These are phyloP conservation scores for Urtica urens DNA, from an alignment of 306 rosid genomes.

Conservation along the genomic window DNA sequence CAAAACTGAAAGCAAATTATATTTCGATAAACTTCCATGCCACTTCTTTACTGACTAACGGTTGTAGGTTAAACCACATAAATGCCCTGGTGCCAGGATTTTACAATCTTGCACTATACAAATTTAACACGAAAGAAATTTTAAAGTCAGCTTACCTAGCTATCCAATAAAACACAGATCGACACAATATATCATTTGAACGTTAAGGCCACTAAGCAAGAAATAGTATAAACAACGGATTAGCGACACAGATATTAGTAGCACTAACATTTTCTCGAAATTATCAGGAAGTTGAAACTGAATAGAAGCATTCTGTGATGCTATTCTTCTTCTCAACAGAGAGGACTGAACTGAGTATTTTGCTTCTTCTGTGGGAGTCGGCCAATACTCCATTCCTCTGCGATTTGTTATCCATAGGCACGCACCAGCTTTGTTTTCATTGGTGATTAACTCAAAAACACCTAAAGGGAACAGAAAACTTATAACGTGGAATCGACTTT, in stretches of 20 bases:
- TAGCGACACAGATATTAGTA: background rate
- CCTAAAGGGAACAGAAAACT: constrained; percentile 25
- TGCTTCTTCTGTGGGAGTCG: constrained; percentile 56
- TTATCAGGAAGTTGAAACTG: constrained; percentile 48
- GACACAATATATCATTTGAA: too few relatives aligned
- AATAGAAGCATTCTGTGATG: constrained; percentile 32
- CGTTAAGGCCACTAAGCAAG: too few relatives aligned
- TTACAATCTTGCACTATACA: too few relatives aligned
- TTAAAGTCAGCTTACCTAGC: too few relatives aligned
- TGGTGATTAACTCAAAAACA: constrained; percentile 71
- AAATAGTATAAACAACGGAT: too few relatives aligned
- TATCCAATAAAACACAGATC: too few relatives aligned
- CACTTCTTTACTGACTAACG: too few relatives aligned
- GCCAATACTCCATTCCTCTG: constrained; percentile 92
- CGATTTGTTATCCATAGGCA: constrained; percentile 95
- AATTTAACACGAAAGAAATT: too few relatives aligned
- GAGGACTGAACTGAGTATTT: constrained; percentile 36
- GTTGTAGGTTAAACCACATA: too few relatives aligned
- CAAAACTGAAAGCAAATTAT: too few relatives aligned
- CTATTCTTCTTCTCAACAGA: constrained; percentile 22
- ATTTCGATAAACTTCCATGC: too few relatives aligned
- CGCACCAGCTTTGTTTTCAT: constrained; percentile 83
- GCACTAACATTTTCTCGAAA: constrained; percentile 77
- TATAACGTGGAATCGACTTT: background rate
- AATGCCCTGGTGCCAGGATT: too few relatives aligned